Evolutionary conservation across 2,329 filamentous ascomycete species (phyloP), one percentile per base, ranked within the genome.

Genomic region (Trichoderma oligosporum): DNA sequence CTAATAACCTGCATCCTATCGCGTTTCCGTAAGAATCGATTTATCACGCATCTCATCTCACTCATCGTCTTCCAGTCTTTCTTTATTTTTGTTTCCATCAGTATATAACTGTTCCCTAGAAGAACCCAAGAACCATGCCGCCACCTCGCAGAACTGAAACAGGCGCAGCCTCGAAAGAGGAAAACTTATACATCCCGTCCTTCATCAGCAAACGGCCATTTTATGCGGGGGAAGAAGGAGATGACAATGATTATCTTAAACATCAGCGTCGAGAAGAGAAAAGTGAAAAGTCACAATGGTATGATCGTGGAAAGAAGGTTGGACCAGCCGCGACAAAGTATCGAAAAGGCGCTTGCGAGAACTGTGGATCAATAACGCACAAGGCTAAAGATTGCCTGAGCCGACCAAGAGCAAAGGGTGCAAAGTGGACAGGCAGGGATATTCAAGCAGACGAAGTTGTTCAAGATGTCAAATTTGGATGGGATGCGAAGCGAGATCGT

Each of bases 121-220:
- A 35, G 31, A 14, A n/a, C n/a, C n/a, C n/a, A 33, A 51, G 57
- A 51, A 56, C 59, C 44, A 56, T 56, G 25, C 66, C 68, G 3
- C 71, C 71, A 4, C 66, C 71, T 16, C 64, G 67, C 24, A 74
- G 71, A 55, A 63, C 68, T 6, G 68, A 72, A 45, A 65, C 72
- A 9, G 68, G 69, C 45, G 71, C 73, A 8, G 74, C 74, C 4
- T 83, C 81, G 56, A 96, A 96, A 71, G 91, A 96, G 73, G 91
- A 94, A 74, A 99, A 99, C 81, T 86, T 97, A 72, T 99, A 99
- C 79, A 99, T 99, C 68, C 94, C 94, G 5, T 86, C 89, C 54
- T 99, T 97, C 80, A 99, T 99, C 76, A 92, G 91, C 66, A 97
- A 96, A 73, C 92, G 95, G 65, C 94, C 94, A 4, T 99, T 99